These are phyloP conservation scores for Aspergillus texensis DNA, from an alignment of 2,329 filamentous ascomycete genomes.

Conservation along the genomic window DNA sequence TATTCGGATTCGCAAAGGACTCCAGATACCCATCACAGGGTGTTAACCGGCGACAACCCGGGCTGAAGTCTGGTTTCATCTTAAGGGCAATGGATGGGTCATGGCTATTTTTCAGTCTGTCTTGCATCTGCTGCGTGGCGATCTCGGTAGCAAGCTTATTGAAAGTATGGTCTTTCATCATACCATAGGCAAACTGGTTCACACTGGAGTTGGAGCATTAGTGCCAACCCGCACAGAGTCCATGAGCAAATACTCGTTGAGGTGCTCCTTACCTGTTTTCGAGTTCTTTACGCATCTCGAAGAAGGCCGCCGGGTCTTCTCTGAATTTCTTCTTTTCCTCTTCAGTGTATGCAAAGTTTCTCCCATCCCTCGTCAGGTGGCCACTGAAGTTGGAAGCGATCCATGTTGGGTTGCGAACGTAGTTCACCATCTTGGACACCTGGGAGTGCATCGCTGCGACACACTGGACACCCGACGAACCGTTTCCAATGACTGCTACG, in stretches of 20 bases:
- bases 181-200: constrained; percentile 8
- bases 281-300: neutral
- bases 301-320: constrained; percentile 17
- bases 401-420: constrained; percentile 32
- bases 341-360: constrained; percentile 29
- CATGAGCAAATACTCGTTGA: neutral
- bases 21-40: constrained; percentile 57
- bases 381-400: constrained; percentile 27
- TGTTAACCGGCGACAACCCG: constrained; percentile 53
- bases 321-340: constrained; percentile 26
- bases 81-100: constrained; percentile 6
- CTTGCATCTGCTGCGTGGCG: constrained; percentile 5
- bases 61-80: neutral
- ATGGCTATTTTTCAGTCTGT: constrained; percentile 20
- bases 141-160: constrained; percentile 1
- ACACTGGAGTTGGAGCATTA: neutral
- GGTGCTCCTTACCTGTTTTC: neutral
- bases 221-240: neutral
- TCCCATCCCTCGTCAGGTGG: constrained; percentile 22
- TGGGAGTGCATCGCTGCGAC: constrained; percentile 23
- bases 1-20: constrained; percentile 46
- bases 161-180: neutral
- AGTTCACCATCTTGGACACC: constrained; percentile 28
- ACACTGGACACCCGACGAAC: constrained; percentile 38
- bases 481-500: constrained; percentile 34